Evolutionary conservation across 306 rosid species (phyloP).

Genomic region (Carpinus fangiana): DNA sequence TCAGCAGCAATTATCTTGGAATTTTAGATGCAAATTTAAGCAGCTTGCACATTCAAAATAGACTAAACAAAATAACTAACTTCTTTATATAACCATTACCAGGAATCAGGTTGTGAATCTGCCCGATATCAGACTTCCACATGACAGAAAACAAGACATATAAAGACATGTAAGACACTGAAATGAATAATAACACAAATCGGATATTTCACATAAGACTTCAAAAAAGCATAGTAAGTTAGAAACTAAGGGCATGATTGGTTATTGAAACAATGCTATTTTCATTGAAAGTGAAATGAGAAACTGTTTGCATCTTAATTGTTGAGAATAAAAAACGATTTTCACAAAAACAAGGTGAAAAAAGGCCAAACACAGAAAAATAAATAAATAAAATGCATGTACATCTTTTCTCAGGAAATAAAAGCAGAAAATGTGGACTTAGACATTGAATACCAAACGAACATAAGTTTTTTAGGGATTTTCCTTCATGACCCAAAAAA

Average conservation of each 20-base stretch:
- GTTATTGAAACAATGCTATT: not conserved
- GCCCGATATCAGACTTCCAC: conserved; percentile 93
- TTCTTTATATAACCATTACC: conserved; percentile 60
- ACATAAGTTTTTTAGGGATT: not conserved
- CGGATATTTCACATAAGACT: not conserved
- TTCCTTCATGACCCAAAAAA: not conserved
- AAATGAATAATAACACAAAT: conserved; percentile 4
- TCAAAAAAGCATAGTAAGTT: not conserved
- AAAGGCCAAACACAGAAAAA: not conserved
- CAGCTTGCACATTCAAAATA: conserved; percentile 7
- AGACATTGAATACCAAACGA: conserved; percentile 10
- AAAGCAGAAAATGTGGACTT: conserved; percentile 2
- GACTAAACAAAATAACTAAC: conserved; percentile 18
- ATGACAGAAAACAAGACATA: conserved; percentile 44
- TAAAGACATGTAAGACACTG: conserved; percentile 45
- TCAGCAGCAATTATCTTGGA: not conserved
- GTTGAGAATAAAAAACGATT: not conserved
- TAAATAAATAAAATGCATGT: not conserved
- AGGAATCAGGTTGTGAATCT: conserved; percentile 87
- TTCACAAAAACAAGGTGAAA: not conserved
- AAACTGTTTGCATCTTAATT: not conserved
- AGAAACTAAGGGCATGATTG: not conserved
- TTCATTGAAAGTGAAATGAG: not conserved
- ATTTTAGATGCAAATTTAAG: conserved; percentile 10
- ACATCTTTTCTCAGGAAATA: not conserved